Conservation (phyloP, 805 yeast genomes). For the Kluyveromyces wickerhamii region DNA sequence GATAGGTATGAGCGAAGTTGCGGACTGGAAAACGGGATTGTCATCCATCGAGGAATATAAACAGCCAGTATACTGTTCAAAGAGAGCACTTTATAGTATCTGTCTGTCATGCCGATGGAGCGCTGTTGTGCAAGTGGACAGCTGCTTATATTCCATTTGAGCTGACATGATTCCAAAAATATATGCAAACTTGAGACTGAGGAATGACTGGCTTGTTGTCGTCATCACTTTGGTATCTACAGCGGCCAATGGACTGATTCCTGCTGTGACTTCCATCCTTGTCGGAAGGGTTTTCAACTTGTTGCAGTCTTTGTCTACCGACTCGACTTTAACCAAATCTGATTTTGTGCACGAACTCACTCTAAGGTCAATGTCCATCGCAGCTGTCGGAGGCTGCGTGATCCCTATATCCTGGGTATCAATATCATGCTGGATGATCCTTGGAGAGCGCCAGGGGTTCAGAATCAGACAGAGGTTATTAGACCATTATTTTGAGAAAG, state of each 20-base stretch:
- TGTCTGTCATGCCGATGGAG: too few relatives aligned
- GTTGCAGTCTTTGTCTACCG: slow-evolving; percentile 28
- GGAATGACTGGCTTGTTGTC: slow-evolving; percentile 21
- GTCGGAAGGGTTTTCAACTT: slow-evolving; percentile 56
- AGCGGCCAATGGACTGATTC: slow-evolving; percentile 43
- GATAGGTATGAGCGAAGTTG: too few relatives aligned
- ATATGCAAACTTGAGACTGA: neutral
- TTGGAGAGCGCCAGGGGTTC: slow-evolving; percentile 65
- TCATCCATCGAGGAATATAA: too few relatives aligned
- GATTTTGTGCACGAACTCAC: slow-evolving; percentile 34
- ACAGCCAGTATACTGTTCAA: too few relatives aligned
- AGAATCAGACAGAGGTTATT: slow-evolving; percentile 45
- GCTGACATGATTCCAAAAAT: neutral
- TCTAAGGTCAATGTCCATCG: slow-evolving; percentile 34
- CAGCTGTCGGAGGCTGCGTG: slow-evolving; percentile 40
- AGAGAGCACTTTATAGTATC: too few relatives aligned
- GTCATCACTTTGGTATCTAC: slow-evolving; percentile 34
- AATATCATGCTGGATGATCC: slow-evolving; percentile 51
- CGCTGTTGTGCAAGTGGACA: too few relatives aligned
- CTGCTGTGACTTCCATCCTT: slow-evolving; percentile 55
- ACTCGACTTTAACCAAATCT: slow-evolving; percentile 8
- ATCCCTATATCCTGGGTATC: slow-evolving; percentile 44
- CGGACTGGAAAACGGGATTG: too few relatives aligned
- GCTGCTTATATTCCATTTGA: too few relatives aligned
- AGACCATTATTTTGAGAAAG: slow-evolving; percentile 33